Percentiles rank a stretch among this genome's conserved stretches.
Evolutionary conservation across 768 basidiomycete genomes (phyloP).

Genomic region (Lyophyllum shimeji): DNA sequence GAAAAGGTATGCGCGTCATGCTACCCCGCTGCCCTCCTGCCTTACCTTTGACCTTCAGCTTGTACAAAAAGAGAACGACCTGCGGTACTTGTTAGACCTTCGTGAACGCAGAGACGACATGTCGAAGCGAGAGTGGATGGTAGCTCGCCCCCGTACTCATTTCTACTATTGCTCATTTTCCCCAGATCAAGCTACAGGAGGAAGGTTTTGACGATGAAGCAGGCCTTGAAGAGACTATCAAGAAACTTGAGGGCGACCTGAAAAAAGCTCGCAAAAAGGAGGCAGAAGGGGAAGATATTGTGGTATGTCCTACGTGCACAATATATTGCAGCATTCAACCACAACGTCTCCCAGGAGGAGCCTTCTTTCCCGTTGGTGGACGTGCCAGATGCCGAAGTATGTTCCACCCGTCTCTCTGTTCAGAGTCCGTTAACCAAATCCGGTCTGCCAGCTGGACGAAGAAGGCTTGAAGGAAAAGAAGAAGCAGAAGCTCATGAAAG

Average conservation of each 20-base stretch:
- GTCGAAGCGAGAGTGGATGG: slow-evolving; percentile 76
- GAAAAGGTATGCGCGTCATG: slow-evolving; percentile 65
- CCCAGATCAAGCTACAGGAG: slow-evolving; percentile 55
- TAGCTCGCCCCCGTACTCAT: slow-evolving; percentile 23
- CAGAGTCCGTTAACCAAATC: neutral
- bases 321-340: neutral
- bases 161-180: neutral
- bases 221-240: slow-evolving; percentile 77
- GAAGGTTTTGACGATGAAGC: slow-evolving; percentile 81
- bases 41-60: slow-evolving; percentile 41
- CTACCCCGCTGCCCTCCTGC: neutral
- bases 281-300: slow-evolving; percentile 64
- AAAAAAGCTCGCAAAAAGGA: slow-evolving; percentile 84
- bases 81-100: slow-evolving; percentile 63
- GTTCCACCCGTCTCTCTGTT: slow-evolving; percentile 15
- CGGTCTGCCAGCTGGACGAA: slow-evolving; percentile 67
- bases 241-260: slow-evolving; percentile 79
- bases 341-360: slow-evolving; percentile 55
- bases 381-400: slow-evolving; percentile 83
- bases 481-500: slow-evolving; percentile 90
- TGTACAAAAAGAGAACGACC: slow-evolving; percentile 71
- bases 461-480: slow-evolving; percentile 93
- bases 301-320: slow-evolving; percentile 29
- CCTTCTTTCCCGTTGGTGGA: slow-evolving; percentile 91
- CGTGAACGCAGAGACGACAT: slow-evolving; percentile 59